Percentiles rank a stretch among this genome's conserved stretches.
These are phyloP conservation scores for Lepidium campestre DNA, from an alignment of 441 rosid genomes.

Conservation along the genomic window DNA sequence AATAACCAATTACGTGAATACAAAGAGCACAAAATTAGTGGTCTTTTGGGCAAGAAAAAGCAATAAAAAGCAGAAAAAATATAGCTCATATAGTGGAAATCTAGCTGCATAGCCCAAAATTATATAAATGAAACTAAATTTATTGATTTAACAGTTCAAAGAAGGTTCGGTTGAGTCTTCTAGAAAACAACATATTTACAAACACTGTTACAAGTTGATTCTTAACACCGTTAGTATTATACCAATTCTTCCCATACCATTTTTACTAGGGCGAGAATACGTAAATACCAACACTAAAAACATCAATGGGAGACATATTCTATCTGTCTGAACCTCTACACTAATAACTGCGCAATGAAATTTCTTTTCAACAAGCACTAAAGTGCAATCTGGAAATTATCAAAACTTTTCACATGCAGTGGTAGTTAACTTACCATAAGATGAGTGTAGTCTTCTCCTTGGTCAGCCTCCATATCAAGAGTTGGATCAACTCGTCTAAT, in stretches of 20 bases:
- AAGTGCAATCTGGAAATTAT: neutral
- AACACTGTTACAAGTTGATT: neutral
- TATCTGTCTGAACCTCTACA: neutral
- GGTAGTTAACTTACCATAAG: slow-evolving; percentile 53
- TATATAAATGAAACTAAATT: neutral
- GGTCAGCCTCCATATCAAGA: slow-evolving; percentile 88
- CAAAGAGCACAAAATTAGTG: neutral
- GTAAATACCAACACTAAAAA: neutral
- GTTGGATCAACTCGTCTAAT: slow-evolving; percentile 88
- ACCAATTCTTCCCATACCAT: neutral
- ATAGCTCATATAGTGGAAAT: neutral
- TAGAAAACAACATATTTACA: neutral
- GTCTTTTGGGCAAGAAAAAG: neutral
- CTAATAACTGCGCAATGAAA: neutral
- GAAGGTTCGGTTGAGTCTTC: neutral
- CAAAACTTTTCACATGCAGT: slow-evolving; percentile 4
- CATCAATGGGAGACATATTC: neutral
- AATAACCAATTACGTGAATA: neutral
- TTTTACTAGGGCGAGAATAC: neutral
- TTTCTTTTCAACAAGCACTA: neutral
- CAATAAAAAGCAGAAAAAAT: neutral
- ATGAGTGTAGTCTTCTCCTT: slow-evolving; percentile 90
- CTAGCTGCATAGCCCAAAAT: neutral
- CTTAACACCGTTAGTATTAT: neutral
- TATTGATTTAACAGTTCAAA: neutral